phyloP scores from a whole-genome alignment of 1,139 yeast species.

The Yamadazyma siamensis region DNA sequence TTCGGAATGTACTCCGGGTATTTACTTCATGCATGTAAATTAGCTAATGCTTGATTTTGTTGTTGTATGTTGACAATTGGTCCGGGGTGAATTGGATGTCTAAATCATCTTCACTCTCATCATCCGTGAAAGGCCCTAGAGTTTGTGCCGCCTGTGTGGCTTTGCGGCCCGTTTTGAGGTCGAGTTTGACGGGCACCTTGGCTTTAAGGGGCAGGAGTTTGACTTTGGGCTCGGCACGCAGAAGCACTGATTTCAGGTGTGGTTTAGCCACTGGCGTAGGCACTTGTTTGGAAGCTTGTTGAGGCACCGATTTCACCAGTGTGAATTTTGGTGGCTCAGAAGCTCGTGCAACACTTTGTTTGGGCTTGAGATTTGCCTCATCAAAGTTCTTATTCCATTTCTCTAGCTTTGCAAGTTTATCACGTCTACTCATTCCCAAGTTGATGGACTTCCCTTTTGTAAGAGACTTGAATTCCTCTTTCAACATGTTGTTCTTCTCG shows the following conservation, averaged over 20 bases:
- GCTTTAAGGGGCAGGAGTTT: too few relatives aligned
- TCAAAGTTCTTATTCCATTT: slow-evolving; percentile 12
- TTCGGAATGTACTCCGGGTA: too few relatives aligned
- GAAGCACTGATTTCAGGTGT: too few relatives aligned
- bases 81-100: slow-evolving; percentile 6
- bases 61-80: too few relatives aligned
- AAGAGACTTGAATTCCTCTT: slow-evolving; percentile 9
- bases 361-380: slow-evolving; percentile 1
- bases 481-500: slow-evolving; percentile 3
- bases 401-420: slow-evolving; percentile 9
- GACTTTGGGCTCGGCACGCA: too few relatives aligned
- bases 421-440: slow-evolving; percentile 13
- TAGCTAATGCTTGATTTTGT: too few relatives aligned
- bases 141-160: not conserved
- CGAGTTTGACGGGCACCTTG: not conserved
- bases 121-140: slow-evolving; percentile 1
- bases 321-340: not conserved
- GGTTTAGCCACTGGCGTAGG: too few relatives aligned
- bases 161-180: not conserved
- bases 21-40: too few relatives aligned
- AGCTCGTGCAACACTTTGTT: not conserved
- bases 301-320: not conserved
- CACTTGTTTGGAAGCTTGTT: not conserved
- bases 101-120: slow-evolving; percentile 7
- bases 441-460: slow-evolving; percentile 11